Base-by-base conservation (phyloP, 1,139 yeast genomes). In the Schwanniomyces etchellsii region DNA sequence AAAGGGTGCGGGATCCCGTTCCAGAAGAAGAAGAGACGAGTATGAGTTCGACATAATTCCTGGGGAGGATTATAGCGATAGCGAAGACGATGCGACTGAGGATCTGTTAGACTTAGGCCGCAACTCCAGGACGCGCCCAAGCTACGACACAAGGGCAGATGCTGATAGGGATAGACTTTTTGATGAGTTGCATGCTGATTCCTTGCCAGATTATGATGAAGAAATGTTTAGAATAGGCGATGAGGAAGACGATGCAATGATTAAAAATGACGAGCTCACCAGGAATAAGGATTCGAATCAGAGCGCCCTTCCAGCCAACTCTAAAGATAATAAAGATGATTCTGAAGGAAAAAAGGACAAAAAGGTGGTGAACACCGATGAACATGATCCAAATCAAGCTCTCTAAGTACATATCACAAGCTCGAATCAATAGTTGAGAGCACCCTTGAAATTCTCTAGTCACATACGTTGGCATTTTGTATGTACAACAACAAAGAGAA, bases 1-100 rank as follows among this genome's bases (percentile, higher is more conserved):
- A 33, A 69, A 73, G 42, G 56, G 64, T 2, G 70, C 70, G n/a
- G 66, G 67, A 15, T 55, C 64, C 34, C 63, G 77, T 35, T 65
- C 71, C 33, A 70, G 81, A 46, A 70, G 88, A 56, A 71, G 86
- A 57, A 73, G 82, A 38, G 84, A 78, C 35, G 82, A 81, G 38
- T 81, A 75, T 47, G 93, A 82, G 51, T 82, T 82, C 52, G 93
- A 82, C 51, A 80, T 82, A 28, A 81, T 82, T 30, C 78, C 77
- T 12, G 82, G 82, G 1, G 81, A 75, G 45, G 89, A 81, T 40
- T 66, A 68, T 43, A 46, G 50, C 31, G 68, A 60, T 33, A 54
- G 60, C 30, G 63, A 56, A 14, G 42, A 40, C 20, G 50, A 46
- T 27, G 45, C 47, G 3, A 52, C 40, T 7, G 25, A 23, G 24